Evolutionary conservation across 345 rosid genomes (phyloP), one percentile per base, ranked within the genome.

Genomic region (Adansonia digitata): DNA sequence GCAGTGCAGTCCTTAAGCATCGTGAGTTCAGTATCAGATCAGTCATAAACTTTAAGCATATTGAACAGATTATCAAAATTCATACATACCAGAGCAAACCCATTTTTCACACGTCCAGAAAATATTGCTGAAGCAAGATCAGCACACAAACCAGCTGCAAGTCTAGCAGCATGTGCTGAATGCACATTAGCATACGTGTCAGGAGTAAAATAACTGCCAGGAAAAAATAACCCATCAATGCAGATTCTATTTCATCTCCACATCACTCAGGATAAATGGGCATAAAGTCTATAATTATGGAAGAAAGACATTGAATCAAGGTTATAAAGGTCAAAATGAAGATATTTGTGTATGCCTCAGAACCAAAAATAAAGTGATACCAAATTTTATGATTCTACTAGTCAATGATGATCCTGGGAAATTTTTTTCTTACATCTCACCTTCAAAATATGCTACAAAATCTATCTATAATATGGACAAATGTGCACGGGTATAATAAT

Each of bases 111-210:
- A 65, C 79, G 85, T 81, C 93, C 97, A 66, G 92, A 81, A 75
- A 86, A 82, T 75, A 93, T 89, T 79, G 87, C 91, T 79, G 92
- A 84, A 70, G 99, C 94, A 80, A 95, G 93, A 85, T 93, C 98
- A 77, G 93, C 93, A 83, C 99, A 93, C 77, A 93, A 78, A 69
- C 99, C 99, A 20, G 99, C 97, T 75, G 98, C 99, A 86, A 93
- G 90, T 85, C 99, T 89, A 74, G 99, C 99, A 85, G 98, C 97
- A 82, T 76, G 55, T 31, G 99, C 98, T 85, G 99, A 95, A 85
- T 95, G 91, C 81, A 90, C 97, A 85, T 95, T 95, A 31, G 98
- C 97, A 83, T 93, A 95, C 5, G 99, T 95, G 78, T 95, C 98
- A 31, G 97, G 85, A 64, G 99, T 95, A 84, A 95, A 95, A 81